phyloP scores from a whole-genome alignment of 805 yeast species.

The Clavispora vitiphila region DNA sequence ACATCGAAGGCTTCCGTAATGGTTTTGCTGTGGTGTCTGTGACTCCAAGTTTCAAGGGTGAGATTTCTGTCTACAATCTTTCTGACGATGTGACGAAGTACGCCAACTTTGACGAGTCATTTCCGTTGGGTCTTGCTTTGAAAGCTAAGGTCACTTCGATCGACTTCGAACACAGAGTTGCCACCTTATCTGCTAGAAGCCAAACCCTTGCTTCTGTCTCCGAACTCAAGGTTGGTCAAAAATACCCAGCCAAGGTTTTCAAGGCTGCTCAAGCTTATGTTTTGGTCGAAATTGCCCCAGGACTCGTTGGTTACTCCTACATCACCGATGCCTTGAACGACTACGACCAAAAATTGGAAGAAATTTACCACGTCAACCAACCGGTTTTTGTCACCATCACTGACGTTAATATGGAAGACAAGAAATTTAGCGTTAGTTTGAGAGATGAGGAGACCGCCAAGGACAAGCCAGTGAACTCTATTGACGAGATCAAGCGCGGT shows the following conservation, averaged over 20 bases:
- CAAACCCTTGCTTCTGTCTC: constrained; percentile 35
- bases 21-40: constrained; percentile 66
- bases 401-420: constrained; percentile 42
- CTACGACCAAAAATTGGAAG: constrained; percentile 49
- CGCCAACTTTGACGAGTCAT: constrained; percentile 47
- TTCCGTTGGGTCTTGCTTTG: constrained; percentile 71
- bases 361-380: constrained; percentile 46
- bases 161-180: constrained; percentile 50
- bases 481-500: constrained; percentile 58
- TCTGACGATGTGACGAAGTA: constrained; percentile 48
- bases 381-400: constrained; percentile 53
- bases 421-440: constrained; percentile 59
- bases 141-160: constrained; percentile 49
- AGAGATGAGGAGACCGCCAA: constrained; percentile 45
- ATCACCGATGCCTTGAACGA: constrained; percentile 76
- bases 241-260: constrained; percentile 57
- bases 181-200: constrained; percentile 47
- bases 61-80: constrained; percentile 60
- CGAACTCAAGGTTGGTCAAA: constrained; percentile 51
- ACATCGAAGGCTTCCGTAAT: constrained; percentile 57
- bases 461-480: constrained; percentile 45
- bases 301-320: constrained; percentile 57
- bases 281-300: constrained; percentile 63
- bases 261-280: constrained; percentile 57
- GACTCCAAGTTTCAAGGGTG: constrained; percentile 64